phyloP scores from a whole-genome alignment of 176 grass and related monocot genomes.

The barley (Hordeum vulgare) region DNA sequence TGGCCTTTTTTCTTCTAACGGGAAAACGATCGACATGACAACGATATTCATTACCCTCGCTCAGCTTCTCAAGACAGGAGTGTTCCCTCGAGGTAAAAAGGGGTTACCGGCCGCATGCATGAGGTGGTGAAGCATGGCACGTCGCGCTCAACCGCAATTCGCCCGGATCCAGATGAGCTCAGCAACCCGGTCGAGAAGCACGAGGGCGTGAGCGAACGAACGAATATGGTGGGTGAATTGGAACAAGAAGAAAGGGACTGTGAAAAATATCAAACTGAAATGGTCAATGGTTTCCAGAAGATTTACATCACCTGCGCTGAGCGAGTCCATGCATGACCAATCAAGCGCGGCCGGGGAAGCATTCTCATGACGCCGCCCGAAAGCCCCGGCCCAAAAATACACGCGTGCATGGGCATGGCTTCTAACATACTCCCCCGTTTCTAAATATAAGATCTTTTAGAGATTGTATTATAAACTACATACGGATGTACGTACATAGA shows the following conservation, averaged over 20 bases:
- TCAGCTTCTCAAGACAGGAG: no score
- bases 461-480: no score
- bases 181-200: slow-evolving; percentile 1
- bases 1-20: neutral
- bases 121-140: neutral
- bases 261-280: neutral
- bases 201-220: neutral
- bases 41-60: neutral
- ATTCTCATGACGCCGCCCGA: neutral
- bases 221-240: neutral
- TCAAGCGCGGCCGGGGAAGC: neutral
- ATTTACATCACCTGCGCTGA: neutral
- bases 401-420: neutral
- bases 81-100: no score
- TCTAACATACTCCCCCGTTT: no score
- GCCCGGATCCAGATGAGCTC: neutral
- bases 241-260: neutral
- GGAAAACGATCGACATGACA: neutral
- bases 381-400: neutral
- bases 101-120: neutral
- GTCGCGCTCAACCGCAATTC: neutral
- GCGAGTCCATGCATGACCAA: neutral
- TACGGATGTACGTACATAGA: no score
- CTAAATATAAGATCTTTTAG: no score
- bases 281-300: neutral